phyloP scores from a whole-genome alignment of 306 rosid genomes.

The Prunus mume region DNA sequence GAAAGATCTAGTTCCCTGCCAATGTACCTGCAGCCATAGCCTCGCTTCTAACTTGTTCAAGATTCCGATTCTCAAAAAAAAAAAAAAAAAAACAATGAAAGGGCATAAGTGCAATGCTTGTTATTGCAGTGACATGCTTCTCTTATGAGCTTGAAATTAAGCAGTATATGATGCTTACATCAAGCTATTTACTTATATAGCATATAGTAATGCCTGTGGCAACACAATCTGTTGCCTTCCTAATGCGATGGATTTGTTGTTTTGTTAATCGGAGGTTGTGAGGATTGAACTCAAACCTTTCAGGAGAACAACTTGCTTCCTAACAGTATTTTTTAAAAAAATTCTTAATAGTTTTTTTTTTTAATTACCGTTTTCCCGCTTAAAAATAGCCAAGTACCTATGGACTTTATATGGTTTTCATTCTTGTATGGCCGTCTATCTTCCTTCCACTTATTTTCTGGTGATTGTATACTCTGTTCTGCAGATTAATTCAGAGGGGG shows the following conservation, averaged over 20 bases:
- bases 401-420: neutral
- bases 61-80: neutral
- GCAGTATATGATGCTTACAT: neutral
- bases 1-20: neutral
- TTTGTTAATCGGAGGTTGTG: neutral
- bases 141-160: neutral
- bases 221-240: neutral
- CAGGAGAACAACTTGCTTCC: too few relatives aligned
- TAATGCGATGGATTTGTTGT: neutral
- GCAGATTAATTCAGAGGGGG: conserved; percentile 88
- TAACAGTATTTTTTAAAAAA: too few relatives aligned
- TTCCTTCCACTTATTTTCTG: neutral
- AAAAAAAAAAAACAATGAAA: neutral
- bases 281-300: neutral
- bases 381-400: neutral
- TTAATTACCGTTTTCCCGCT: neutral
- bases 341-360: neutral
- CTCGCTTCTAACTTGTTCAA: neutral
- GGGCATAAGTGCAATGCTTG: neutral
- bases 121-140: neutral
- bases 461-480: neutral
- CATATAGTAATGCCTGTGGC: neutral
- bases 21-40: neutral
- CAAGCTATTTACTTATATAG: neutral
- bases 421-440: neutral